Evolutionary conservation across 148 eudicot genomes (phyloP).

Genomic region (Rhododendron ovatum): DNA sequence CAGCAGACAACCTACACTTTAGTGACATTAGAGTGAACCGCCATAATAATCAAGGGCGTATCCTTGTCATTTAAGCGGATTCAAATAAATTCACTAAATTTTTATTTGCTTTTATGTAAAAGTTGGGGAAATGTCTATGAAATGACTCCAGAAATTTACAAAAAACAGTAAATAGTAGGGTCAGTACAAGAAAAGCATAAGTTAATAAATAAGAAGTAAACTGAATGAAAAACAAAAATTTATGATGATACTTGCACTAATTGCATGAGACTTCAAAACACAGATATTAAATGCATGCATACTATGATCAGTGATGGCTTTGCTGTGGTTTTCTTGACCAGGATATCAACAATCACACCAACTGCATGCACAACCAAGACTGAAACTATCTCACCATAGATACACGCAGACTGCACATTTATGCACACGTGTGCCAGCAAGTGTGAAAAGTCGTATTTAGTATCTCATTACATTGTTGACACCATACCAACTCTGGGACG

Average conservation of each 20-base stretch:
- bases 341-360: not conserved
- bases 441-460: not conserved
- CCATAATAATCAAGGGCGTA: not conserved
- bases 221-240: not conserved
- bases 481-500: not conserved
- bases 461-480: not conserved
- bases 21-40: not conserved
- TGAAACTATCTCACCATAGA: not conserved
- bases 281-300: not conserved
- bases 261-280: not conserved
- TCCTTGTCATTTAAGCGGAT: not conserved
- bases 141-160: not conserved
- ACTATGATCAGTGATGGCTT: not conserved
- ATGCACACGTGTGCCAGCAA: not conserved
- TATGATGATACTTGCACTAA: not conserved
- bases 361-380: not conserved
- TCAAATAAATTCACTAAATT: not conserved
- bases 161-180: not conserved
- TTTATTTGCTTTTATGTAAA: not conserved
- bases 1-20: not conserved
- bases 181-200: not conserved
- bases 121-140: not conserved
- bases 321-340: not conserved
- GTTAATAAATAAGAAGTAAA: not conserved
- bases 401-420: not conserved